Evolutionary conservation across 305 asterid species (phyloP).

Genomic region (Plantago lanceolata): DNA sequence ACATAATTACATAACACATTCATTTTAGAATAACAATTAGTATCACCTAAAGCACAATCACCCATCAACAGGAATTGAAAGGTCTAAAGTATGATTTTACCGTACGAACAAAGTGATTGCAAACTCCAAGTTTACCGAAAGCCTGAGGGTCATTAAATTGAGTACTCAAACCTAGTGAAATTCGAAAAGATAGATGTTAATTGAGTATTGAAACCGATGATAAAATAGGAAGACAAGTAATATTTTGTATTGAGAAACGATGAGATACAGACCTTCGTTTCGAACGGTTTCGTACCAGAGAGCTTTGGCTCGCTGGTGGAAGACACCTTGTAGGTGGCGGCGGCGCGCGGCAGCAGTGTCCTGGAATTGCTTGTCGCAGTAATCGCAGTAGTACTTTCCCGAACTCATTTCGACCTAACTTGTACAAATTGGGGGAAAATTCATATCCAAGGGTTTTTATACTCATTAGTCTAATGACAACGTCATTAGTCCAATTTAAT

Average conservation of each 20-base stretch:
- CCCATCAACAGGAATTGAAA: not conserved
- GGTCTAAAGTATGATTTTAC: conserved; percentile 42
- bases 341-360: conserved; percentile 76
- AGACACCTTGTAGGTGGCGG: conserved; percentile 81
- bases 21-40: not conserved
- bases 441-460: not conserved
- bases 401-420: conserved; percentile 42
- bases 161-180: conserved; percentile 36
- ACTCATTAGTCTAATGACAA: no score
- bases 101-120: conserved; percentile 79
- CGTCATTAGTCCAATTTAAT: no score
- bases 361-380: conserved; percentile 86
- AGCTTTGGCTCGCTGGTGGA: conserved; percentile 90
- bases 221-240: not conserved
- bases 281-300: conserved; percentile 80
- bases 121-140: conserved; percentile 50
- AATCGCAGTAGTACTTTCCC: conserved; percentile 85
- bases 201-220: not conserved
- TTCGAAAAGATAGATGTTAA: not conserved
- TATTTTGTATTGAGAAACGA: conserved; percentile 6
- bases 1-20: not conserved
- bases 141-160: conserved; percentile 41
- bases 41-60: not conserved
- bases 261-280: conserved; percentile 34
- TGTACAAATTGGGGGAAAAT: not conserved